A percentile compares a stretch with the other conserved stretches of the same genome.
phyloP scores from a whole-genome alignment of 179 eudicot genomes.

The Heliamphora pulchella region DNA sequence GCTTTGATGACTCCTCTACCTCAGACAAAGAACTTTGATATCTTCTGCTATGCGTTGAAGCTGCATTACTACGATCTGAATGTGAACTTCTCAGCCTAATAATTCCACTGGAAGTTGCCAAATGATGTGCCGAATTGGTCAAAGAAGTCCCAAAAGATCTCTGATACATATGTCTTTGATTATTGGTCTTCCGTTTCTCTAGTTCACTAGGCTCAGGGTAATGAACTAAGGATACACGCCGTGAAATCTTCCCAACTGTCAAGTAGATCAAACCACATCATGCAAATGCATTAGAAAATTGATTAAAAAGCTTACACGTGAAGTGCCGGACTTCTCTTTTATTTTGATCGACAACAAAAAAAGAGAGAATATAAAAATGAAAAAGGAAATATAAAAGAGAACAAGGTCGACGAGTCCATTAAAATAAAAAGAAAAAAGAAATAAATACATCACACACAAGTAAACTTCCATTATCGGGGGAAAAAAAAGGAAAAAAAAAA shows the following conservation, averaged over 20 bases:
- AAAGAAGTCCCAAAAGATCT: constrained; percentile 30
- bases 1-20: constrained; percentile 27
- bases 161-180: constrained; percentile 21
- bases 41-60: constrained; percentile 27
- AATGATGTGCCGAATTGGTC: constrained; percentile 33
- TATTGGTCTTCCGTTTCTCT: constrained; percentile 18
- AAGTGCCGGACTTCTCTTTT: too few species aligned
- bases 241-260: constrained; percentile 71
- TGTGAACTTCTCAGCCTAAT: constrained; percentile 23
- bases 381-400: too few species aligned
- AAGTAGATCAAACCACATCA: constrained; percentile 15
- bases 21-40: constrained; percentile 36
- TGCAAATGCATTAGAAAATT: not conserved
- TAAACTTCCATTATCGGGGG: too few species aligned
- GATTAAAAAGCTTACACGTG: too few species aligned
- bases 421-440: too few species aligned
- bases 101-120: constrained; percentile 37
- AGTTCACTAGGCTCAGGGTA: constrained; percentile 66
- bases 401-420: too few species aligned
- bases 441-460: too few species aligned
- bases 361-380: too few species aligned
- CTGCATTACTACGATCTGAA: constrained; percentile 23
- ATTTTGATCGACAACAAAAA: too few species aligned
- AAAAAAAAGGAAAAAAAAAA: too few species aligned
- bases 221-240: constrained; percentile 66